phyloP scores from a whole-genome alignment of 2,329 filamentous ascomycete genomes.

The Knufia fluminis region DNA sequence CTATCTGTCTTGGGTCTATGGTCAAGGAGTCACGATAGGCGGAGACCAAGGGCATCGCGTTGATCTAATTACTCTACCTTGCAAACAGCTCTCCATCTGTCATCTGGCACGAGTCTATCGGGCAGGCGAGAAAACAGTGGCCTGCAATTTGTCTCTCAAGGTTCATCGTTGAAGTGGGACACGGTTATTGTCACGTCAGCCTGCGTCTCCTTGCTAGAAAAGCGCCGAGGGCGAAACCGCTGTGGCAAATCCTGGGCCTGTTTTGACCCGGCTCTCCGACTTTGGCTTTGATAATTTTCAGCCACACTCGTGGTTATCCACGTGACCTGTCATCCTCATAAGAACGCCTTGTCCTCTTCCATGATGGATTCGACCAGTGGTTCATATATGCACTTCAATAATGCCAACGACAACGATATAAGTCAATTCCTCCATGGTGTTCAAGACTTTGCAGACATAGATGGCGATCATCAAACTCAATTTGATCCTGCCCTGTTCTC shows the following conservation, averaged over 20 bases:
- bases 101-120: neutral
- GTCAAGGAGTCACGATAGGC: conserved; percentile 3
- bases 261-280: neutral
- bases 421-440: conserved; percentile 12
- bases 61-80: conserved; percentile 1
- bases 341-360: neutral
- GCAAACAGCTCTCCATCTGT: conserved; percentile 5
- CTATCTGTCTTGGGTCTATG: neutral
- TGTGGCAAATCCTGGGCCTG: conserved; percentile 7
- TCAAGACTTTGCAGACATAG: neutral
- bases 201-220: conserved; percentile 8
- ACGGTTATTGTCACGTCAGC: conserved; percentile 9
- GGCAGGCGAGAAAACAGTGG: neutral
- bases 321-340: conserved; percentile 3
- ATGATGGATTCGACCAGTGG: conserved; percentile 6
- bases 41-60: neutral
- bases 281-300: conserved; percentile 8
- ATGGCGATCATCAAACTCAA: neutral
- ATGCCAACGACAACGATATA: conserved; percentile 17
- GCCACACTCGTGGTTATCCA: conserved; percentile 5
- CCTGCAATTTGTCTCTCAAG: conserved; percentile 6
- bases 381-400: conserved; percentile 17
- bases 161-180: conserved; percentile 3
- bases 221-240: conserved; percentile 5
- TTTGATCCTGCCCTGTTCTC: conserved; percentile 20